A percentile compares a stretch with the other conserved stretches of the same genome.
These are phyloP conservation scores for Globisporangium rhizosaccharum DNA, from an alignment of 352 stramenopile species.

Conservation along the genomic window DNA sequence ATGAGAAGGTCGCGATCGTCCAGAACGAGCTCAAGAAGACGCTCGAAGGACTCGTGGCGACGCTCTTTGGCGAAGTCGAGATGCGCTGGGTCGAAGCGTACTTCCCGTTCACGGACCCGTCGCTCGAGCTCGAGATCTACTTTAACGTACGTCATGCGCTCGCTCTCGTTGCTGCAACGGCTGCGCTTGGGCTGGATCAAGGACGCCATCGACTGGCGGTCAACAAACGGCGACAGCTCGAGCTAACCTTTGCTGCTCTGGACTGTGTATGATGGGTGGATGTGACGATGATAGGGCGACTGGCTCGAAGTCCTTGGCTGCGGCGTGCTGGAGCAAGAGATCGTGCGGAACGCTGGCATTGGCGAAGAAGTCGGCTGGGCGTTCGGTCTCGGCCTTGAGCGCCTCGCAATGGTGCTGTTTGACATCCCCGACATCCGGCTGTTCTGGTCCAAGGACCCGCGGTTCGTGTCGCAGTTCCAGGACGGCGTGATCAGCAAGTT, in stretches of 20 bases:
- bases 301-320: conserved; percentile 99
- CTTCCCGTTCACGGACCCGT: conserved; percentile 99
- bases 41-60: conserved; percentile 92
- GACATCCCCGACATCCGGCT: conserved; percentile 99
- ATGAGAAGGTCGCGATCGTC: conserved; percentile 77
- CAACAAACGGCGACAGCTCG: too few relatives aligned
- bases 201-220: too few relatives aligned
- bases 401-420: conserved; percentile 99
- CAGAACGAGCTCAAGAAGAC: conserved; percentile 93
- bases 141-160: conserved; percentile 82
- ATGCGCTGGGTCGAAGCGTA: conserved; percentile 98
- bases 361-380: conserved; percentile 94
- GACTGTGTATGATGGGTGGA: neutral
- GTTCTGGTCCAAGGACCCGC: conserved; percentile 96
- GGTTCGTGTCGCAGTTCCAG: conserved; percentile 92
- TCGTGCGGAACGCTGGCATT: conserved; percentile 86
- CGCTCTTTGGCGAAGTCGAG: conserved; percentile 91
- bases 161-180: neutral
- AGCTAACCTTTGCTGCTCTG: neutral
- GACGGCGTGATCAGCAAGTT: conserved; percentile 94
- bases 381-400: conserved; percentile 97
- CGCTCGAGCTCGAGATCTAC: conserved; percentile 98
- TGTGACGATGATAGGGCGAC: conserved; percentile 55
- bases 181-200: too few relatives aligned
- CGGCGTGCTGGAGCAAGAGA: conserved; percentile 95